Base-by-base conservation (phyloP, 108 stramenopile genomes). In the Schizochytrium sp. region DNA sequence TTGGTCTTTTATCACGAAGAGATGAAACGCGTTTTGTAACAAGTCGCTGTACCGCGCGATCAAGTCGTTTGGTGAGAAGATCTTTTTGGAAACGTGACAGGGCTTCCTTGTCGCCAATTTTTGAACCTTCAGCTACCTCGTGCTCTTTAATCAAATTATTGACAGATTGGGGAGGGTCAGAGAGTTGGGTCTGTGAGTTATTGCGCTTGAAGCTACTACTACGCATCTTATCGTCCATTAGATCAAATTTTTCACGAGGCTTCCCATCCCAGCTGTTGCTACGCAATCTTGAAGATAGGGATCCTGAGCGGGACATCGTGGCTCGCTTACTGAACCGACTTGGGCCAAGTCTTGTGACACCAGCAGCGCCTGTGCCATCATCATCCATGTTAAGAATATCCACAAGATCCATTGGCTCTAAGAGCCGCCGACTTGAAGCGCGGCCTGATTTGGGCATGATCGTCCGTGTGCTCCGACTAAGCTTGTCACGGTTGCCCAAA, bases 301-400 rank as follows among this genome's bases (percentile, higher is more conserved):
- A 15, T 15, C 19, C 19, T 59, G 58, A 59, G 38, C 61, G 61
- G 8, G 8, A n/a, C 61, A 64, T 38, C 12, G 61, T 64, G 19
- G 61, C 61, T 4, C 61, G 61, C 61, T 64, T 64, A 42, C 61
- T 64, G 42, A 64, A 64, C 41, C 61, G 61, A 10, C 41, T 42
- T 4, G 61, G 61, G 17, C 61, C 61, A 4, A 64, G 12, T 19
- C 61, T 38, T 7, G 61, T 42, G 42, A 64, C 42, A 42, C 61
- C 61, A n/a, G 61, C 61, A 4, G 61, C 61, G 7, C 61, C 61
- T 10, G 61, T 13, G 7, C 61, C 61, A 42, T 64, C 61, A n/a
- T 64, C 61, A 42, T 64, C 61, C 61, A 64, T 64, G 61, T 64
- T 64, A 13, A 64, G 61, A 64, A 64, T 64, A 42, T 64, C 61